These are phyloP conservation scores for Claviceps sp. DNA, from an alignment of 2,329 filamentous ascomycete genomes.

Conservation along the genomic window DNA sequence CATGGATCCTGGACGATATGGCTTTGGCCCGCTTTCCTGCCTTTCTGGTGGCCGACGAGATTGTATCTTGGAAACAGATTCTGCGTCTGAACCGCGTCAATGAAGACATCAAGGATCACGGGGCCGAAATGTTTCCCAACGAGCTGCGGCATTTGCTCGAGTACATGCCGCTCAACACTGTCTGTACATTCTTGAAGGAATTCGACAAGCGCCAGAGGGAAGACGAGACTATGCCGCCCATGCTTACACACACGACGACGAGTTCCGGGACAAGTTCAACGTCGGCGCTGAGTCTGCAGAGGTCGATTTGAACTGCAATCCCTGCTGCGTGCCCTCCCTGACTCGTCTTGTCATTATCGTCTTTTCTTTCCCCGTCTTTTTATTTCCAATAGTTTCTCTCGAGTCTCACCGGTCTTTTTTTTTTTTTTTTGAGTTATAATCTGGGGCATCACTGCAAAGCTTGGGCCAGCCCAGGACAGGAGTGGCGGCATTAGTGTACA, in stretches of 20 bases:
- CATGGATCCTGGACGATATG: conserved; percentile 24
- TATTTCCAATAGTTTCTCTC: no score
- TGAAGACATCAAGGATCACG: conserved; percentile 22
- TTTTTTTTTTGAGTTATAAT: neutral
- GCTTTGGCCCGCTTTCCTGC: conserved; percentile 18
- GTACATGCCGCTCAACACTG: conserved; percentile 9
- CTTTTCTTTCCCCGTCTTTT: neutral
- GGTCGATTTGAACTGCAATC: neutral
- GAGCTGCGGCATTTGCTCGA: conserved; percentile 9
- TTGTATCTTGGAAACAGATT: conserved; percentile 23
- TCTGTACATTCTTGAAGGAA: conserved; percentile 8
- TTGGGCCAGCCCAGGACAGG: no score
- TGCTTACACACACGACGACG: conserved; percentile 1
- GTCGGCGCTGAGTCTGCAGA: neutral
- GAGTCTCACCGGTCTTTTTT: no score
- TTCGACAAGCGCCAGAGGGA: conserved; percentile 7
- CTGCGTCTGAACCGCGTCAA: conserved; percentile 20
- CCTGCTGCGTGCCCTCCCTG: neutral
- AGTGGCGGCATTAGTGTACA: no score
- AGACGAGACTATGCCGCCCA: conserved; percentile 1
- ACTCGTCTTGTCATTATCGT: neutral
- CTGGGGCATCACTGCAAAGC: no score
- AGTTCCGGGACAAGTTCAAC: neutral
- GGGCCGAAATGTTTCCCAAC: conserved; percentile 17
- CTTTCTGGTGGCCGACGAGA: conserved; percentile 21